Evolutionary conservation across 441 rosid genomes (phyloP).

Genomic region (Syzygium syzygioides): DNA sequence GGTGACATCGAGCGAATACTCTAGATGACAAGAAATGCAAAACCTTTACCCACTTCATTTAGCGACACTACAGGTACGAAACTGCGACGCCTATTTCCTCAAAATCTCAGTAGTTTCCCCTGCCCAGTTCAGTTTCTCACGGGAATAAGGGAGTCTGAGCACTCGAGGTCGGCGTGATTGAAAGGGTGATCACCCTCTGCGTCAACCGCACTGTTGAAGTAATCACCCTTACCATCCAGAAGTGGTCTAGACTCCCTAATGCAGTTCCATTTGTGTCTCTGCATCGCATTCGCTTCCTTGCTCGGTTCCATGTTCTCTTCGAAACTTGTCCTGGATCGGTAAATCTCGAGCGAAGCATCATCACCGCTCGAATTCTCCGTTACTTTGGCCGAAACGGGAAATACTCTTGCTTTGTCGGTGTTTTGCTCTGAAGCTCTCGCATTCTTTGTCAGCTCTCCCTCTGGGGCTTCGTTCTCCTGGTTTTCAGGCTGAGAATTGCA

Average conservation of each 20-base stretch:
- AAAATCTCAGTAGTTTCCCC: background rate
- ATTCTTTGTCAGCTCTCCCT: slow-evolving; percentile 1
- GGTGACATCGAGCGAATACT: background rate
- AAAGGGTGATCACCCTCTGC: slow-evolving; percentile 52
- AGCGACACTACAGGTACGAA: background rate
- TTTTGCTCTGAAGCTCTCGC: slow-evolving; percentile 8
- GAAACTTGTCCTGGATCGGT: slow-evolving; percentile 16
- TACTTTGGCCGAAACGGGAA: background rate
- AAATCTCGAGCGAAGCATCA: slow-evolving; percentile 14
- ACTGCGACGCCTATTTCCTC: background rate
- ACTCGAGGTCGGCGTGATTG: slow-evolving; percentile 18
- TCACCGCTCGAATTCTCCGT: background rate
- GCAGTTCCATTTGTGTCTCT: slow-evolving; percentile 20
- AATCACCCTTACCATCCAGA: slow-evolving; percentile 20
- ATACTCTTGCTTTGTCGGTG: background rate
- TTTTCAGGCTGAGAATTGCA: slow-evolving; percentile 41
- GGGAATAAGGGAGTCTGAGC: slow-evolving; percentile 27
- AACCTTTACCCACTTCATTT: background rate
- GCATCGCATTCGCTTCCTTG: slow-evolving; percentile 12
- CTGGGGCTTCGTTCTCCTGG: slow-evolving; percentile 26
- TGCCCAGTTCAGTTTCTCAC: slow-evolving; percentile 16
- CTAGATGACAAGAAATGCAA: background rate
- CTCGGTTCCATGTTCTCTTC: slow-evolving; percentile 37
- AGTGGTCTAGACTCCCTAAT: slow-evolving; percentile 36
- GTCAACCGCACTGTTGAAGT: background rate